Evolutionary conservation across 164 flowering plant genomes (phyloP).

Genomic region (Houttuynia cordata): DNA sequence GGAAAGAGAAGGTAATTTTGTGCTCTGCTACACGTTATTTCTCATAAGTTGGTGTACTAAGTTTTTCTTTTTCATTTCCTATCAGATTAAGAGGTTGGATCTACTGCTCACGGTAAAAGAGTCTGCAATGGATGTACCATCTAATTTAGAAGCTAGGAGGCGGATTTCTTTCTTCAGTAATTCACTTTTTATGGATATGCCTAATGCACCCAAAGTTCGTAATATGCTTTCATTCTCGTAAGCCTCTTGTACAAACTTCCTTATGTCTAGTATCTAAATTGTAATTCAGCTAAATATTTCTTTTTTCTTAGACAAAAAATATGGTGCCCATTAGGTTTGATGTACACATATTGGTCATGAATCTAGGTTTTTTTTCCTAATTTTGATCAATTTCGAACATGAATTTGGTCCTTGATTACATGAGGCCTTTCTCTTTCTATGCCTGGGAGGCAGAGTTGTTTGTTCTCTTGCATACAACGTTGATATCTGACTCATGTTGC

Average conservation of each 20-base stretch:
- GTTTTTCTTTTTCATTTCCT: neutral
- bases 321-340: too few species aligned
- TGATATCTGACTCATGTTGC: constrained; percentile 4
- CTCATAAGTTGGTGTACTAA: neutral
- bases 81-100: constrained; percentile 70
- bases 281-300: too few species aligned
- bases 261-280: too few species aligned
- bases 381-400: too few species aligned
- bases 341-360: too few species aligned
- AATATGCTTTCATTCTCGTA: constrained; percentile 98
- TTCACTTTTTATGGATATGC: constrained; percentile 97
- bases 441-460: neutral
- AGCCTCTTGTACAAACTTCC: constrained; percentile 15
- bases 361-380: too few species aligned
- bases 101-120: constrained; percentile 87
- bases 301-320: too few species aligned
- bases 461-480: neutral
- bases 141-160: constrained; percentile 90
- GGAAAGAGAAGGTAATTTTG: constrained; percentile 72
- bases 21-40: neutral
- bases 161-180: constrained; percentile 92
- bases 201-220: constrained; percentile 94
- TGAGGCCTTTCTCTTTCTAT: neutral
- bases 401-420: too few species aligned
- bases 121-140: constrained; percentile 98